phyloP scores from a whole-genome alignment of 768 basidiomycete species.

The Hortiboletus campestris region DNA sequence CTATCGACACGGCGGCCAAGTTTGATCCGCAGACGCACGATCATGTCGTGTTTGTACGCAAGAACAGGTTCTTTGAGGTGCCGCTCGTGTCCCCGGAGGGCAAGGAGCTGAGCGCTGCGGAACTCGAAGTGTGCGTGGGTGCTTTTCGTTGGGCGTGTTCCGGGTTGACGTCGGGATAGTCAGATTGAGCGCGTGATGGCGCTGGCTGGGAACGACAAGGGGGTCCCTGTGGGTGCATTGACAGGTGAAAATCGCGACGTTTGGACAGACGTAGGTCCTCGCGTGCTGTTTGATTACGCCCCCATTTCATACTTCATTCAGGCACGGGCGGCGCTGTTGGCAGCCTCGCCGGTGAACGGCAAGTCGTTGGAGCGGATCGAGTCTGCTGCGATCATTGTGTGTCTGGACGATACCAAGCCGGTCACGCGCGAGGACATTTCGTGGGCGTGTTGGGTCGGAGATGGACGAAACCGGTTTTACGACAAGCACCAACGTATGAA shows the following conservation, averaged over 20 bases:
- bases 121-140: conserved; percentile 66
- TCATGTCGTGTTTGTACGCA: conserved; percentile 87
- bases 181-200: conserved; percentile 71
- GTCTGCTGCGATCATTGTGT: conserved; percentile 83
- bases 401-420: conserved; percentile 81
- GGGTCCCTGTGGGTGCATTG: conserved; percentile 70
- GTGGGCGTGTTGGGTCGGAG: conserved; percentile 84
- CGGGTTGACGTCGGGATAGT: conserved; percentile 27
- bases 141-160: not conserved
- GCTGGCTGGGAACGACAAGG: conserved; percentile 49
- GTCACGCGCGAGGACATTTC: conserved; percentile 79
- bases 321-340: conserved; percentile 62
- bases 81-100: conserved; percentile 64
- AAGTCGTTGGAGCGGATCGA: conserved; percentile 76
- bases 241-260: conserved; percentile 87
- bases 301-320: conserved; percentile 14
- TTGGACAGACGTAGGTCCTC: conserved; percentile 82
- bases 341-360: conserved; percentile 64
- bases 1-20: conserved; percentile 79
- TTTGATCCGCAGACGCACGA: conserved; percentile 74
- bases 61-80: conserved; percentile 89
- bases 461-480: conserved; percentile 89
- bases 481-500: conserved; percentile 91
- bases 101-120: conserved; percentile 68
- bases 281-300: not conserved